Conservation (phyloP, 306 rosid species). For the Rubus parviflorus region DNA sequence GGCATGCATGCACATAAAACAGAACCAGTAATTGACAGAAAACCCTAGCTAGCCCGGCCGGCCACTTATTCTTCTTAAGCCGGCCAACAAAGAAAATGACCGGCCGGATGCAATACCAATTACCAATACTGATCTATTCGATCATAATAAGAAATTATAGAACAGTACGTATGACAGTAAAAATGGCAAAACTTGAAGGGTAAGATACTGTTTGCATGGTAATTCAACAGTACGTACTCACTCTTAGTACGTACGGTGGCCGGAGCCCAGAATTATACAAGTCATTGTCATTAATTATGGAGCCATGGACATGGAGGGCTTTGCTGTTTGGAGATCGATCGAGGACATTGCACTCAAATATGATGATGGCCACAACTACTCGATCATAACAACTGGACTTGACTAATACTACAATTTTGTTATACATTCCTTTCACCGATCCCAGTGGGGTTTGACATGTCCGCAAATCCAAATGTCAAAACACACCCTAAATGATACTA, state of each 20-base stretch:
- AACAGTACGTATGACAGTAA: too few species aligned
- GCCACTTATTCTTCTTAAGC: not conserved
- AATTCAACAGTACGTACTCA: too few species aligned
- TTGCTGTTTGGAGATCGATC: not conserved
- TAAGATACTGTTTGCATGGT: too few species aligned
- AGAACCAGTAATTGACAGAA: too few species aligned
- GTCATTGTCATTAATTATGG: not conserved
- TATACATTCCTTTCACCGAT: not conserved
- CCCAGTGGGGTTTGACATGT: not conserved
- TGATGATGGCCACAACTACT: too few species aligned
- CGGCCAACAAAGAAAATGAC: not conserved
- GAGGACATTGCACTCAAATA: too few species aligned
- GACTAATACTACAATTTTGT: too few species aligned
- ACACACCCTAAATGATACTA: too few species aligned
- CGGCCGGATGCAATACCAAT: not conserved
- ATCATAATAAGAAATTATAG: too few species aligned
- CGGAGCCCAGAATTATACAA: not conserved
- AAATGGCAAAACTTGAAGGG: too few species aligned
- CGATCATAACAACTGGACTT: too few species aligned
- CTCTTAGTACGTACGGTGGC: too few species aligned
- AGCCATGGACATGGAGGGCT: not conserved
- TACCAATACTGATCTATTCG: not conserved
- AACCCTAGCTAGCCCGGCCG: not conserved
- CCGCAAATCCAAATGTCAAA: not conserved
- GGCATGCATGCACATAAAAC: not conserved